These are phyloP conservation scores for Psilocybe cyanescens DNA, from an alignment of 768 basidiomycete species.

Conservation along the genomic window DNA sequence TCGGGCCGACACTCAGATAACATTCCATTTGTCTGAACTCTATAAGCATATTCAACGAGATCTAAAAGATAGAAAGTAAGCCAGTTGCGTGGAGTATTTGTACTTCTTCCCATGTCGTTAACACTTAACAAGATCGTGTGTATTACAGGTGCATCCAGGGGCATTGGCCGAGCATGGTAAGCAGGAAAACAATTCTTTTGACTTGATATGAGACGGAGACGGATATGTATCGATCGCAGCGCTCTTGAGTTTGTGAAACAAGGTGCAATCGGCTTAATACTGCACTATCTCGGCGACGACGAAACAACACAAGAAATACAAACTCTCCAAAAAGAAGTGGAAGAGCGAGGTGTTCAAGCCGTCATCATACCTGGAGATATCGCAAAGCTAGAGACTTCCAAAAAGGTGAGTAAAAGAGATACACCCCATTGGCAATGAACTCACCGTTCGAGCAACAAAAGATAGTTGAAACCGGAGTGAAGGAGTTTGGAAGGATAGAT, in stretches of 20 bases:
- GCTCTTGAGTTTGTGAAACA: constrained; percentile 68
- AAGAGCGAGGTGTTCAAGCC: constrained; percentile 39
- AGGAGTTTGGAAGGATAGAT: constrained; percentile 68
- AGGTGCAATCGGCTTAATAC: constrained; percentile 62
- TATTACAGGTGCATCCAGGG: constrained; percentile 76
- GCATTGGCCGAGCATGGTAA: constrained; percentile 71
- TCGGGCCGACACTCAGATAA: background rate
- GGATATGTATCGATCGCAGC: constrained; percentile 20
- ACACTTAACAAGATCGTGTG: constrained; percentile 62
- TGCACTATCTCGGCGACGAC: constrained; percentile 71
- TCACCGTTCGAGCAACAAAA: constrained; percentile 24
- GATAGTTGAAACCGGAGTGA: constrained; percentile 66
- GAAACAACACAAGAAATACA: constrained; percentile 54
- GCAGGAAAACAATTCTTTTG: constrained; percentile 4
- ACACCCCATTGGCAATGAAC: background rate
- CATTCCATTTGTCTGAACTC: background rate
- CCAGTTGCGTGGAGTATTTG: background rate
- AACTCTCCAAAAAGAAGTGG: constrained; percentile 50
- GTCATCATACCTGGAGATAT: constrained; percentile 70
- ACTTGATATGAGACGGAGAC: background rate
- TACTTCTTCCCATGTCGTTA: constrained; percentile 38
- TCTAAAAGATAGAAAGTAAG: constrained; percentile 1
- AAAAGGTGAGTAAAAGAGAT: constrained; percentile 40
- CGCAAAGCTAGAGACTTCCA: constrained; percentile 55
- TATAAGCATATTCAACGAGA: background rate